Conservation (phyloP, 1,284 basidiomycete species). For the Sporisorium sorghi region DNA sequence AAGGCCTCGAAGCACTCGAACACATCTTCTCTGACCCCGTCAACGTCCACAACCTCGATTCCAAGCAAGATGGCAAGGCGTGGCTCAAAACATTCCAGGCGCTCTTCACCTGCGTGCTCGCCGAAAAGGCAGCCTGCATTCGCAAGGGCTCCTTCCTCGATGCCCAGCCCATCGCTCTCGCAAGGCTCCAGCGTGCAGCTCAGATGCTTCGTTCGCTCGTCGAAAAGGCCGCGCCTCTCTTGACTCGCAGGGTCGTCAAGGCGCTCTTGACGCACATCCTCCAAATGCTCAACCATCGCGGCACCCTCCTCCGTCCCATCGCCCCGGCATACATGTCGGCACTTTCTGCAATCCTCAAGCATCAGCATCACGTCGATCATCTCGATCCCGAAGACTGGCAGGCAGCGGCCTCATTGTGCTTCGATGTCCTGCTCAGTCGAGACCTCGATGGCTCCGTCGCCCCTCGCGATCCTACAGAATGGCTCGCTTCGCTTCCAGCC, state of each 20-base stretch:
- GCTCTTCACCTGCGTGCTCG: conserved; percentile 77
- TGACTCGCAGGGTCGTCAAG: conserved; percentile 74
- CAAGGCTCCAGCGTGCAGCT: conserved; percentile 77
- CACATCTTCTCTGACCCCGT: conserved; percentile 75
- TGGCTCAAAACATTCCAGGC: conserved; percentile 82
- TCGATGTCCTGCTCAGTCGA: conserved; percentile 69
- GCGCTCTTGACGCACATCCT: conserved; percentile 78
- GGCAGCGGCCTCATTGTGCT: conserved; percentile 77
- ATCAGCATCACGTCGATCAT: conserved; percentile 82
- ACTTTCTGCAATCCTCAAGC: conserved; percentile 76
- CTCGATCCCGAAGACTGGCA: conserved; percentile 79
- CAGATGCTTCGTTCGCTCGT: conserved; percentile 79
- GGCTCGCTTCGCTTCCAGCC: conserved; percentile 16
- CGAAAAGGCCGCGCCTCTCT: conserved; percentile 74
- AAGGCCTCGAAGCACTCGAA: conserved; percentile 76
- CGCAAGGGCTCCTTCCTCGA: conserved; percentile 72
- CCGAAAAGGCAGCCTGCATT: conserved; percentile 75
- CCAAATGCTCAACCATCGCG: conserved; percentile 75
- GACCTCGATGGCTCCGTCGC: conserved; percentile 21
- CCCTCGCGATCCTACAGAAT: conserved; percentile 4
- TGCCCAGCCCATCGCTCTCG: conserved; percentile 71
- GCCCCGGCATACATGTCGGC: conserved; percentile 85
- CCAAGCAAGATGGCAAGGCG: conserved; percentile 71
- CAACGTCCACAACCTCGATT: conserved; percentile 74
- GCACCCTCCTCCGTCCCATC: conserved; percentile 75